These are phyloP conservation scores for Cinnamomum micranthum DNA, from an alignment of 164 flowering plant genomes.

Conservation along the genomic window DNA sequence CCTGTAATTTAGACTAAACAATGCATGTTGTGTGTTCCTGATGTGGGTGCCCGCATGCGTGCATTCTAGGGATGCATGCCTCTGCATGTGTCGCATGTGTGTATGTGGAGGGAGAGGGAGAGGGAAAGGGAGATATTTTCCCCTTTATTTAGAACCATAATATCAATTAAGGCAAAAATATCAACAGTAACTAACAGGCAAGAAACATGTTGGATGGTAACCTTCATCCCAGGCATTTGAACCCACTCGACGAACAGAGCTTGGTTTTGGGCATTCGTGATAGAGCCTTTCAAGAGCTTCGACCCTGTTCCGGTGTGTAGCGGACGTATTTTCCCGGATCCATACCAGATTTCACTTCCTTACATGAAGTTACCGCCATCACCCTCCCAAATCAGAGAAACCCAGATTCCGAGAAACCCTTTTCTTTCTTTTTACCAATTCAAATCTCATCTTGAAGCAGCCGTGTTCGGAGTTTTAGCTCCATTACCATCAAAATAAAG, in stretches of 20 bases:
- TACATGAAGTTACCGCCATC: constrained; percentile 68
- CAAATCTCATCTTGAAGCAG: constrained; percentile 6
- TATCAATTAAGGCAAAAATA: not conserved
- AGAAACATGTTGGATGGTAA: constrained; percentile 8
- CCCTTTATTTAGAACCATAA: not conserved
- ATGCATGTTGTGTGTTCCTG: too few relatives aligned
- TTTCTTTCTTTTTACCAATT: not conserved
- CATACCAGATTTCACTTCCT: constrained; percentile 64
- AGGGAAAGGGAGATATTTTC: not conserved
- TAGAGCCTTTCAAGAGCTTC: constrained; percentile 96
- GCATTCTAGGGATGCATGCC: too few relatives aligned
- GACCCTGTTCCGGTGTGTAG: constrained; percentile 98
- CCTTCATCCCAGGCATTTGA: constrained; percentile 99
- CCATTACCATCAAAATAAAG: not conserved
- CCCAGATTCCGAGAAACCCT: not conserved
- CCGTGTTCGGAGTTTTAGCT: not conserved
- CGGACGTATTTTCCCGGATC: constrained; percentile 94
- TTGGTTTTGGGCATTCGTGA: constrained; percentile 96
- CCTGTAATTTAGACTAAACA: too few relatives aligned
- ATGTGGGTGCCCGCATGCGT: too few relatives aligned
- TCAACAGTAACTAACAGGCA: constrained; percentile 8
- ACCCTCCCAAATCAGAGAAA: constrained; percentile 14
- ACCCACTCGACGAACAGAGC: constrained; percentile 95
- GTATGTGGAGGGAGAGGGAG: not conserved
- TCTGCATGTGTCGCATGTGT: too few relatives aligned